Conservation (phyloP, 768 basidiomycete genomes). For the Harrya chromipes region DNA sequence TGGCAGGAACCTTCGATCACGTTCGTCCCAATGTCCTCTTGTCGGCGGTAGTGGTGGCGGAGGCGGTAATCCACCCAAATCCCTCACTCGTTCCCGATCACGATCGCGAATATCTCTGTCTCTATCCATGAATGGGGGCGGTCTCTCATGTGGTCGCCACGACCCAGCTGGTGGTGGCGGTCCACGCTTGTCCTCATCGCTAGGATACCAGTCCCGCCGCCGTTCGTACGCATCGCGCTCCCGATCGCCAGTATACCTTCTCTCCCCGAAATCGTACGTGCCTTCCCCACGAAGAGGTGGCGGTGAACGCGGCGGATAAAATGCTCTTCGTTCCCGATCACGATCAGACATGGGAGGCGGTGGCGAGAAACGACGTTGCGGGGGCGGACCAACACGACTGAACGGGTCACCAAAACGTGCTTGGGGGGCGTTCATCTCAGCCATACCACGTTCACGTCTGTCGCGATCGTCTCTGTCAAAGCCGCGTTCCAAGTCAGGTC, state of each 20-base stretch:
- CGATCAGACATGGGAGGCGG: slow-evolving; percentile 37
- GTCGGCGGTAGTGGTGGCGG: slow-evolving; percentile 28
- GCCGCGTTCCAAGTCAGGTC: slow-evolving; percentile 38
- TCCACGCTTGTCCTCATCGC: slow-evolving; percentile 41
- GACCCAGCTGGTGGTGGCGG: slow-evolving; percentile 8
- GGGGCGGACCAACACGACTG: slow-evolving; percentile 12
- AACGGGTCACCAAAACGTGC: slow-evolving; percentile 37
- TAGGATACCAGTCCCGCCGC: slow-evolving; percentile 31
- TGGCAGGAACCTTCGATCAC: slow-evolving; percentile 35
- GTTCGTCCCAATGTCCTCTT: slow-evolving; percentile 38
- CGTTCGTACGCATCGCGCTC: slow-evolving; percentile 34
- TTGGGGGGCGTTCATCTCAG: slow-evolving; percentile 33
- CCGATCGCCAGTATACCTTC: slow-evolving; percentile 30
- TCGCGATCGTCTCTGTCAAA: slow-evolving; percentile 31
- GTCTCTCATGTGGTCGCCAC: slow-evolving; percentile 37
- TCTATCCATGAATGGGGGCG: slow-evolving; percentile 19
- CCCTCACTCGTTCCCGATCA: slow-evolving; percentile 38
- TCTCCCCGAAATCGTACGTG: slow-evolving; percentile 33
- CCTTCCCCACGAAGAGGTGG: slow-evolving; percentile 24
- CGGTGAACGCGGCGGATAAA: slow-evolving; percentile 33
- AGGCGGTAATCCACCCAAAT: slow-evolving; percentile 3
- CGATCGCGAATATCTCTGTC: slow-evolving; percentile 36
- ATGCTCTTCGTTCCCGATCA: slow-evolving; percentile 27
- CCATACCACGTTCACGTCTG: slow-evolving; percentile 37
- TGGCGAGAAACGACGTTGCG: slow-evolving; percentile 16